Evolutionary conservation across 805 yeast species (phyloP), one percentile per base, ranked within the genome.

Genomic region (Candida glaebosa): DNA sequence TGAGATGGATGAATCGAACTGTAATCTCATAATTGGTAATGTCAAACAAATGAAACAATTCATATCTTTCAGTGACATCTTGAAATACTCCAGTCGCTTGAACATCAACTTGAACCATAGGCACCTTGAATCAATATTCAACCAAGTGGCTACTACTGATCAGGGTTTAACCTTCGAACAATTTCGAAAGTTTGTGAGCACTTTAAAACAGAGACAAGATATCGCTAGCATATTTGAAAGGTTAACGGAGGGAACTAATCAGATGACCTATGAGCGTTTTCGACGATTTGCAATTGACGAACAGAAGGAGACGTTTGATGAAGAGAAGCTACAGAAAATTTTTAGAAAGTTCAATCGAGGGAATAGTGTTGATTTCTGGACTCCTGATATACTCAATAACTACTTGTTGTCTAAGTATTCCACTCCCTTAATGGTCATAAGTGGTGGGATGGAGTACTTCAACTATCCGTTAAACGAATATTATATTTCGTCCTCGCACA

Each of bases 401-500:
- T 56, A 62, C 42, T 54, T 76, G 14, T 30, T 57, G 22, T 57
- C 73, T 5, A 60, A 54, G 38, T 57, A 54, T 42, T 51, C 56
- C 3, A 24, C 44, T 14, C 55, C 60, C 6, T 47, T 53, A 31
- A 22, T 30, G 12, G 34, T 35, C 9, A 45, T 46, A 3, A 48
- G 48, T 20, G 42, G 38, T 6, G 41, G 46, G 3, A 41, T 31
- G 4, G 50, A 42, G 9, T 68, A 67, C 43, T 66, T 51, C 39
- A 42, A 50, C 16, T 53, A 57, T 32, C 98, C 99, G 0, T 55
- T 93, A 28, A 87, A 80, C 55, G 91, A 90, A 52, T 93, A 95
- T 58, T 88, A 69, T 56, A 85, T 95, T 22, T 88, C 96, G 0
- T 87, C 97, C 0, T 89, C 97, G 0, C 99, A 93, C 60, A 93